phyloP scores from a whole-genome alignment of 1,139 yeast species.

The Scheffersomyces illinoinensis region DNA sequence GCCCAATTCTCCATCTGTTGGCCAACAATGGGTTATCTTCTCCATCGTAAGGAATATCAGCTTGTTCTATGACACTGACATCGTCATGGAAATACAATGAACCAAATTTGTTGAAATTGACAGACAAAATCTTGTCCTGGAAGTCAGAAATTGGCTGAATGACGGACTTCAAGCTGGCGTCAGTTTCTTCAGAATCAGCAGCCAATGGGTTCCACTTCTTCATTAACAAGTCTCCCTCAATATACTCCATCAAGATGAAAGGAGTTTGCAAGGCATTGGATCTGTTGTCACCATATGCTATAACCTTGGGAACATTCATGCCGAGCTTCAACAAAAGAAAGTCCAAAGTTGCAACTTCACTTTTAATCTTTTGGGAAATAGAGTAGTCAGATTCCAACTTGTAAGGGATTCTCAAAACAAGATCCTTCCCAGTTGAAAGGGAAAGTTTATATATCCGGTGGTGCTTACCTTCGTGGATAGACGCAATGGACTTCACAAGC shows the following conservation, averaged over 20 bases:
- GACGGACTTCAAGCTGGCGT: conserved; percentile 52
- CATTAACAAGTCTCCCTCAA: conserved; percentile 82
- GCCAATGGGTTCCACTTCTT: conserved; percentile 84
- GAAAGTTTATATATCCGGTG: conserved; percentile 79
- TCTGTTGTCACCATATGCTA: conserved; percentile 67
- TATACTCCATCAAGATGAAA: conserved; percentile 75
- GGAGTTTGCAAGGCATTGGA: conserved; percentile 69
- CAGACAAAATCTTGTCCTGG: conserved; percentile 50
- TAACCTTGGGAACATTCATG: conserved; percentile 68
- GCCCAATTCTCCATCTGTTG: conserved; percentile 87
- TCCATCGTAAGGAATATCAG: conserved; percentile 61
- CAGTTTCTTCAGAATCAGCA: conserved; percentile 36
- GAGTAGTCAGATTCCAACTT: conserved; percentile 64
- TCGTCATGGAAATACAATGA: conserved; percentile 76
- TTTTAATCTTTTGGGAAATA: conserved; percentile 66
- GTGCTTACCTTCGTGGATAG: conserved; percentile 92
- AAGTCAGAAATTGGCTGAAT: conserved; percentile 64
- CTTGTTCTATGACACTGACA: conserved; percentile 42
- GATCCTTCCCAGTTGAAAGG: conserved; percentile 59
- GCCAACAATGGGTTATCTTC: conserved; percentile 55
- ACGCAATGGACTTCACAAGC: conserved; percentile 68
- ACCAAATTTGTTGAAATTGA: conserved; percentile 72
- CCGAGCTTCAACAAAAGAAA: conserved; percentile 59
- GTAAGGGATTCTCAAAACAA: conserved; percentile 85
- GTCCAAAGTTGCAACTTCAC: conserved; percentile 94